A percentile compares a stretch with the other conserved stretches of the same genome.
Evolutionary conservation across 1,139 yeast genomes (phyloP).

Genomic region (Sugiyamaella novakii): DNA sequence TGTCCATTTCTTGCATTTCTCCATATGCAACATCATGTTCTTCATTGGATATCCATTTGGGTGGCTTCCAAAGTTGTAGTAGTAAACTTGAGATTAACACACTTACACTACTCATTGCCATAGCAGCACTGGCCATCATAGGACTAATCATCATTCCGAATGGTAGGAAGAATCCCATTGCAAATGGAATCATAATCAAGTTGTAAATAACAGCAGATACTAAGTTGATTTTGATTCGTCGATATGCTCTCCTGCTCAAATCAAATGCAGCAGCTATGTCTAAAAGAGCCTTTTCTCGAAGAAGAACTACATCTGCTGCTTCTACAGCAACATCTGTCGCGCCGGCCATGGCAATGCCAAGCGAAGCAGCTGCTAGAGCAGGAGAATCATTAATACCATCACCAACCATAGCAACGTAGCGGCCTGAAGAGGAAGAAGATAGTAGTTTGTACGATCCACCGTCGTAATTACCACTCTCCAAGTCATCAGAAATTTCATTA

Average conservation of each 20-base stretch:
- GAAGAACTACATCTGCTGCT: slow-evolving; percentile 88
- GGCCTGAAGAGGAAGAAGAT: background rate
- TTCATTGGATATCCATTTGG: slow-evolving; percentile 27
- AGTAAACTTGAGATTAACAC: slow-evolving; percentile 80
- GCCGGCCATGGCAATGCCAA: slow-evolving; percentile 88
- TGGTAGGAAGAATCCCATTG: slow-evolving; percentile 88
- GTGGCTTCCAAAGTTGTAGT: slow-evolving; percentile 49
- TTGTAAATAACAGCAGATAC: slow-evolving; percentile 88
- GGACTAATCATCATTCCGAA: slow-evolving; percentile 85
- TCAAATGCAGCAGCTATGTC: slow-evolving; percentile 76
- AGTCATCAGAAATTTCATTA: slow-evolving; percentile 12
- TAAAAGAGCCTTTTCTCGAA: slow-evolving; percentile 49
- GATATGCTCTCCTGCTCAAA: slow-evolving; percentile 69
- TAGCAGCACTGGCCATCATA: slow-evolving; percentile 81
- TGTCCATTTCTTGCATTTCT: slow-evolving; percentile 14
- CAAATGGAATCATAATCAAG: slow-evolving; percentile 86
- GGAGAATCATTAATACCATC: slow-evolving; percentile 98
- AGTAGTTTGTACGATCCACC: slow-evolving; percentile 1
- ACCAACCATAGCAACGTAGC: slow-evolving; percentile 79
- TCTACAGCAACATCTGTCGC: slow-evolving; percentile 97
- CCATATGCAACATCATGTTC: background rate
- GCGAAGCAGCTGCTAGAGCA: slow-evolving; percentile 82
- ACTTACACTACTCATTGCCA: slow-evolving; percentile 90
- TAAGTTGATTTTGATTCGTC: slow-evolving; percentile 76
- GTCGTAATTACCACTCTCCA: slow-evolving; percentile 10